Evolutionary conservation across 192 early-diverging fungal genomes (phyloP).

Genomic region (Backusella australiensis): DNA sequence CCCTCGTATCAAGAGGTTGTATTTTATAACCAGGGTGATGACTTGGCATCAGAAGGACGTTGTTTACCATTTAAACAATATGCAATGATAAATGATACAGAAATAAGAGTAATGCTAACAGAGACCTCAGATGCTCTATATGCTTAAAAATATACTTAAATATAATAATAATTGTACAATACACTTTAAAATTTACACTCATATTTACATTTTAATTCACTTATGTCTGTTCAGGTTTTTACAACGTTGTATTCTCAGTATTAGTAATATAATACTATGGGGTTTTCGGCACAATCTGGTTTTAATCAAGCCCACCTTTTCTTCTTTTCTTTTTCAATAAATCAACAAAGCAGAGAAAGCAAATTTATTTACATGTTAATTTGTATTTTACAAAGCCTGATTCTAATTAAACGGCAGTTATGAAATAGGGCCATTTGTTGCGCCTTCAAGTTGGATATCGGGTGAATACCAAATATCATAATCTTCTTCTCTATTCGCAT

Average conservation of each 20-base stretch:
- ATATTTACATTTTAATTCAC: neutral
- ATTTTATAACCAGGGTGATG: constrained; percentile 31
- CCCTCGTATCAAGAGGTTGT: constrained; percentile 59
- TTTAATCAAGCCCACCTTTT: too few relatives aligned
- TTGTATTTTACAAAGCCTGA: neutral
- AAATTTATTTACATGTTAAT: constrained; percentile 1
- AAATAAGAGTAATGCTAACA: constrained; percentile 47
- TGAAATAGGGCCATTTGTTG: neutral
- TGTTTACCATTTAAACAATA: constrained; percentile 43
- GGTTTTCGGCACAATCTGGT: too few relatives aligned
- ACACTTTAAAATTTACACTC: neutral
- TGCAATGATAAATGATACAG: constrained; percentile 44
- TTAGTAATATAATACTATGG: too few relatives aligned
- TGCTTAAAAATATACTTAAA: constrained; percentile 9
- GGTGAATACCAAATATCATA: constrained; percentile 41
- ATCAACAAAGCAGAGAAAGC: neutral
- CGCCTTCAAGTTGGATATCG: constrained; percentile 11
- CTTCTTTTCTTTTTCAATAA: neutral
- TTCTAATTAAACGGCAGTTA: neutral
- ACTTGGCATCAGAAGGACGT: constrained; percentile 4
- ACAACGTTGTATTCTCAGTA: neutral
- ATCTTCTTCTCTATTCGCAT: constrained; percentile 30
- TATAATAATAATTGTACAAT: neutral
- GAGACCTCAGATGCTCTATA: constrained; percentile 31
- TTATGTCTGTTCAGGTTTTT: neutral